A percentile compares a stretch with the other conserved stretches of the same genome.
Evolutionary conservation across 1,139 yeast species (phyloP).

Genomic region (Protomyces inundatus): DNA sequence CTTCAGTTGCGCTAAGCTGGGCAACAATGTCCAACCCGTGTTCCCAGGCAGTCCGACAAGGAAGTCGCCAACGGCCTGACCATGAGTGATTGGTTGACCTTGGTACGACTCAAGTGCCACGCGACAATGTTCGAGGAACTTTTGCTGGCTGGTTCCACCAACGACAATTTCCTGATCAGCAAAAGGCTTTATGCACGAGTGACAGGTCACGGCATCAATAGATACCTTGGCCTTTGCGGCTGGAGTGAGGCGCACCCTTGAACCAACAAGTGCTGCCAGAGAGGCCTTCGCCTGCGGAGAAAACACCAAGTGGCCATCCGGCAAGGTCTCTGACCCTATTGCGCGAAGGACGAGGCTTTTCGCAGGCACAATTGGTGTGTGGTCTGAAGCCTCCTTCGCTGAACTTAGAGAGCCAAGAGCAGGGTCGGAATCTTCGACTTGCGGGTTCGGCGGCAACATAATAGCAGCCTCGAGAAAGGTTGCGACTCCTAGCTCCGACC

Average conservation of each 20-base stretch:
- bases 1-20: not conserved
- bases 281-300: slow-evolving; percentile 53
- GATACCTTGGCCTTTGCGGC: slow-evolving; percentile 44
- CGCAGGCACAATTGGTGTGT: slow-evolving; percentile 26
- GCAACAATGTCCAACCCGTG: slow-evolving; percentile 7
- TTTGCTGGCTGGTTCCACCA: slow-evolving; percentile 12
- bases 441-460: slow-evolving; percentile 37
- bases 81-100: slow-evolving; percentile 17
- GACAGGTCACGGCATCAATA: slow-evolving; percentile 42
- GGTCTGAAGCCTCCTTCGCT: slow-evolving; percentile 40
- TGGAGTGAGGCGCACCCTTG: slow-evolving; percentile 51
- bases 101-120: not conserved
- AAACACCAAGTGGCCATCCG: slow-evolving; percentile 50
- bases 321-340: slow-evolving; percentile 42
- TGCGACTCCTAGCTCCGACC: slow-evolving; percentile 37
- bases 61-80: slow-evolving; percentile 1
- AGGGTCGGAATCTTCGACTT: slow-evolving; percentile 37
- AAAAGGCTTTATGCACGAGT: slow-evolving; percentile 49
- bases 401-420: slow-evolving; percentile 33
- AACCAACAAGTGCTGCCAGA: slow-evolving; percentile 52
- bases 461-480: slow-evolving; percentile 48
- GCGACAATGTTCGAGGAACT: not conserved
- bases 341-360: slow-evolving; percentile 54
- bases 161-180: slow-evolving; percentile 36
- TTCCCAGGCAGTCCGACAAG: not conserved